These are phyloP conservation scores for Candida morakotiae DNA, from an alignment of 805 yeast species.

Conservation along the genomic window DNA sequence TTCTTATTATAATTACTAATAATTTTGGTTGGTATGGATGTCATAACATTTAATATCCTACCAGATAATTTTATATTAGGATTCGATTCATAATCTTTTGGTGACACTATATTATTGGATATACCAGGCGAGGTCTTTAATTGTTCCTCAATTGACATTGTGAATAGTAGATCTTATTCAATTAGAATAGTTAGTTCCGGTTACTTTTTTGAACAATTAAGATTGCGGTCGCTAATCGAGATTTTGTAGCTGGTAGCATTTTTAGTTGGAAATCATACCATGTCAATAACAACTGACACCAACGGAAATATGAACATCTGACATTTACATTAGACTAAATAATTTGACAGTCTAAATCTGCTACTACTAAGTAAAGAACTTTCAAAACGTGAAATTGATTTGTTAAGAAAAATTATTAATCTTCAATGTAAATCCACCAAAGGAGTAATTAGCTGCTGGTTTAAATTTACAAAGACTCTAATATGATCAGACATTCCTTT, in stretches of 20 bases:
- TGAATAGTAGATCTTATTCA: no score
- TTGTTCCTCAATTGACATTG: constrained; percentile 11
- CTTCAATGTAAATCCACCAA: no score
- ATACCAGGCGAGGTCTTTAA: constrained; percentile 19
- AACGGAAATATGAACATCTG: no score
- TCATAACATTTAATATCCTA: constrained; percentile 62
- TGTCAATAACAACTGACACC: no score
- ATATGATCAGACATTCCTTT: no score
- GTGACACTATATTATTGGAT: constrained; percentile 18
- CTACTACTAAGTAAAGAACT: no score
- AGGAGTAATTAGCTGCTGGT: no score
- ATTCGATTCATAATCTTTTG: constrained; percentile 22
- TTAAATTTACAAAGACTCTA: no score
- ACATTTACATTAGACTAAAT: no score
- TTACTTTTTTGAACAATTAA: not conserved
- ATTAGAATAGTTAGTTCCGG: not conserved
- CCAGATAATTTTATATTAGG: constrained; percentile 50
- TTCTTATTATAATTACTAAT: constrained; percentile 31
- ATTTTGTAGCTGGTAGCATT: not conserved
- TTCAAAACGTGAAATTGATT: no score
- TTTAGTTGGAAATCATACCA: not conserved
- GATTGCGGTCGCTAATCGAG: constrained; percentile 1
- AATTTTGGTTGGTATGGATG: constrained; percentile 64
- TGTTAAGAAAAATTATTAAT: no score
- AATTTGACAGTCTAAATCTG: no score